These are phyloP conservation scores for Macaranga tanarius DNA, from an alignment of 441 rosid genomes.

Conservation along the genomic window DNA sequence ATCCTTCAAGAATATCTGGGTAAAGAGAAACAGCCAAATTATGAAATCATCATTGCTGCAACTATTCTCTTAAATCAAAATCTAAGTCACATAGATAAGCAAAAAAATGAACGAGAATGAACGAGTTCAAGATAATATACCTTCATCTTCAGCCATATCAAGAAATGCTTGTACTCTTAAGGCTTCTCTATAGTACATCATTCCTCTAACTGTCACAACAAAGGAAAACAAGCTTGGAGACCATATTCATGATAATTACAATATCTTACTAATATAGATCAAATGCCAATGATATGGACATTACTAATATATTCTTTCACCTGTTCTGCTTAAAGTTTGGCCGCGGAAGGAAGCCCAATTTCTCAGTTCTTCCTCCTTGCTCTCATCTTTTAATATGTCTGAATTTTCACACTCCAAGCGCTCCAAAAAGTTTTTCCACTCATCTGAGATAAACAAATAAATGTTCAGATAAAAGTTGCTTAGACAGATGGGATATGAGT, in stretches of 20 bases:
- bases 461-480: conserved; percentile 21
- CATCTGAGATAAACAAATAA: conserved; percentile 51
- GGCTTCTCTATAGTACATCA: conserved; percentile 97
- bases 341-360: conserved; percentile 95
- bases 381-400: conserved; percentile 49
- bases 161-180: conserved; percentile 86
- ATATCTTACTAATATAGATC: conserved; percentile 10
- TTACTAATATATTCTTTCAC: conserved; percentile 38
- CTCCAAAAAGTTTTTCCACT: conserved; percentile 92
- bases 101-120: conserved; percentile 15
- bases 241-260: conserved; percentile 9
- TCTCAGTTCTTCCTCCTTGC: conserved; percentile 68
- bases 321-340: conserved; percentile 96
- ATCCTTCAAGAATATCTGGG: conserved; percentile 87
- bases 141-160: conserved; percentile 81
- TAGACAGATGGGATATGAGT: conserved; percentile 13
- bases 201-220: conserved; percentile 78
- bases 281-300: conserved; percentile 4
- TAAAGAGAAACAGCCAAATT: conserved; percentile 22
- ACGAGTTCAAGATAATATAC: conserved; percentile 39
- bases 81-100: conserved; percentile 9
- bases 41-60: conserved; percentile 18
- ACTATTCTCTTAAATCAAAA: conserved; percentile 2
- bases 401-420: conserved; percentile 68
- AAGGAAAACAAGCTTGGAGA: conserved; percentile 17